Evolutionary conservation across 306 rosid species (phyloP), one percentile per base, ranked within the genome.

Genomic region (Acacia crassicarpa): DNA sequence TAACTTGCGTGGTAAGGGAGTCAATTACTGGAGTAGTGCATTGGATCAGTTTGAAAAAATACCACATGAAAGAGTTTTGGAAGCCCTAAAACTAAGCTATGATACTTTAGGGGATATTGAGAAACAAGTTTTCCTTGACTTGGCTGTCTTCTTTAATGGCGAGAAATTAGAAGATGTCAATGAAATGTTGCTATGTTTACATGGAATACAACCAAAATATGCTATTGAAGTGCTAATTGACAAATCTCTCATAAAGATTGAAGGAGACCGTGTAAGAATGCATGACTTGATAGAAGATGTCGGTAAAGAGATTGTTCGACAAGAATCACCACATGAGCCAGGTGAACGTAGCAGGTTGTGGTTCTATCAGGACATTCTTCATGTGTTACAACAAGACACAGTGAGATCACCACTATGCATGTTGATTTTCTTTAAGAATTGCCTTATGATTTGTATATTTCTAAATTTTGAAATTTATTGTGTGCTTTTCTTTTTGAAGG

Each of bases 271-370:
- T 15, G 25, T 46, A 38, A 30, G 3, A 9, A 49, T 73, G 44
- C 77, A 73, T 73, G 63, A 73, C 17, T 9, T 76, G 2, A 61
- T 72, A 72, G 44, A 72, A 20, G 76, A 48, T 17, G 32, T 72
- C 44, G 25, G 76, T 7, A 72, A n/a, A 48, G 76, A 72, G 8
- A 46, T 72, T 51, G 40, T 72, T 48, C 25, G 44, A 15, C 45
- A 30, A 73, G 63, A 48, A 49, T 73, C 44, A 4, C 45, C 62
- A 9, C 1, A 27, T 16, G 77, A 25, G 15, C 63, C 17, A 0
- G 63, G 77, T 48, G 22, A 8, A 13, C 15, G 59, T 20, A 45
- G 59, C 9, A 72, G 61, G 13, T 9, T 72, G 14, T 72, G 76
- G 76, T 46, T 23, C 3, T 25, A 46, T 25, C 3, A 15, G 12